phyloP scores from a whole-genome alignment of 2,329 filamentous ascomycete species.

The Alternaria conjuncta region DNA sequence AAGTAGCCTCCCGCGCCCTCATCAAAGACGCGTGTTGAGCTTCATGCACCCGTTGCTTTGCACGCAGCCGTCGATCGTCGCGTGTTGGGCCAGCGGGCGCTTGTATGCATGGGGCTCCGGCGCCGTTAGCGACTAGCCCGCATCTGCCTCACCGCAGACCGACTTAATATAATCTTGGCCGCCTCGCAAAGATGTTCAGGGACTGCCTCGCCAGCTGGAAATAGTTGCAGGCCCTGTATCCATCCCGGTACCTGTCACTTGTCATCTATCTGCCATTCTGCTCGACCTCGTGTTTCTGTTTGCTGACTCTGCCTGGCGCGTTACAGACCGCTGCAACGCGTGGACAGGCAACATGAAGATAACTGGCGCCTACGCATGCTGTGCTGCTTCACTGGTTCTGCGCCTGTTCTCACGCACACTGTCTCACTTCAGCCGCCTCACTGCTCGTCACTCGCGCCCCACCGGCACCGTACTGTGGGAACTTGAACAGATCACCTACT shows the following conservation, averaged over 20 bases:
- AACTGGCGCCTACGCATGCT: constrained; percentile 9
- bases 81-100: constrained; percentile 1
- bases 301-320: constrained; percentile 8
- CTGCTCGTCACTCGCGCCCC: not conserved
- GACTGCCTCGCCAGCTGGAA: constrained; percentile 3
- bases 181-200: not conserved
- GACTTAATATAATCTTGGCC: not conserved
- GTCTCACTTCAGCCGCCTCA: constrained; percentile 15
- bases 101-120: constrained; percentile 1
- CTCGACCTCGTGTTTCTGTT: not conserved
- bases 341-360: constrained; percentile 1
- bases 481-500: not conserved
- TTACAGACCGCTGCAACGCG: constrained; percentile 1
- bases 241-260: not conserved
- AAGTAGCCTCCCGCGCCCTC: not conserved
- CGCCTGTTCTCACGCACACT: constrained; percentile 15
- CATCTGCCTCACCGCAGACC: not conserved
- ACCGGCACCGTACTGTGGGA: not conserved
- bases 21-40: not conserved
- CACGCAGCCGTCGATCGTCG: not conserved
- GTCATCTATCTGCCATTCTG: constrained; percentile 8
- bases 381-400: not conserved
- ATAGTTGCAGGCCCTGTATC: constrained; percentile 4
- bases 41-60: not conserved
- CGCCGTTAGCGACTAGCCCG: not conserved